phyloP scores from a whole-genome alignment of 306 rosid species.

The Ochetophila trinervis region DNA sequence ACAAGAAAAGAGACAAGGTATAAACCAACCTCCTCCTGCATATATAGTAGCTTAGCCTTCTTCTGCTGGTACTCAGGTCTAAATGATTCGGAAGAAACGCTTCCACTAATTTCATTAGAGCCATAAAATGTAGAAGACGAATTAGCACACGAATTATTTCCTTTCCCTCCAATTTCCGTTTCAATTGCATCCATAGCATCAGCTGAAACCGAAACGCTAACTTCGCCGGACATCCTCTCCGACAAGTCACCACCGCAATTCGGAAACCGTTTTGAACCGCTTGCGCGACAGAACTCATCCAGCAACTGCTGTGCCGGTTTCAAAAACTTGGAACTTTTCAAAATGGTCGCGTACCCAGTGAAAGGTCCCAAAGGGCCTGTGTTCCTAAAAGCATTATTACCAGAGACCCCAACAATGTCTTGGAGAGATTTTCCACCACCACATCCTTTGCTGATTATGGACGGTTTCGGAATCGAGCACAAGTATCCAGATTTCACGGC shows the following conservation, averaged over 20 bases:
- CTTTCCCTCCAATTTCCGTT: conserved; percentile 29
- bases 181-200: conserved; percentile 31
- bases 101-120: conserved; percentile 44
- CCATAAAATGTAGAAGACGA: conserved; percentile 48
- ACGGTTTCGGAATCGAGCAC: conserved; percentile 37
- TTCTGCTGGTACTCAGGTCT: conserved; percentile 63
- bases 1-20: neutral
- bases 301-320: conserved; percentile 67
- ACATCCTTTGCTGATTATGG: conserved; percentile 38
- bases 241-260: conserved; percentile 27
- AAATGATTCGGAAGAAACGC: conserved; percentile 43
- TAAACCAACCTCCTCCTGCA: conserved; percentile 87
- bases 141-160: conserved; percentile 37
- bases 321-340: conserved; percentile 75
- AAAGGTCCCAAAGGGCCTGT: conserved; percentile 96
- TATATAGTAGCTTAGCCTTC: conserved; percentile 71
- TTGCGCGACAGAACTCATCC: conserved; percentile 47
- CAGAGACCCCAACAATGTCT: conserved; percentile 46
- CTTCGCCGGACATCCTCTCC: conserved; percentile 44
- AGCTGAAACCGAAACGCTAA: conserved; percentile 30
- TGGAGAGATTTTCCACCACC: conserved; percentile 53
- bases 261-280: conserved; percentile 24
- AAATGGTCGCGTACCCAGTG: conserved; percentile 87
- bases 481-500: conserved; percentile 22
- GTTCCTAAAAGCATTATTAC: conserved; percentile 34